Evolutionary conservation across 768 basidiomycete genomes (phyloP), one percentile per base, ranked within the genome.

Genomic region (Russula abietina): DNA sequence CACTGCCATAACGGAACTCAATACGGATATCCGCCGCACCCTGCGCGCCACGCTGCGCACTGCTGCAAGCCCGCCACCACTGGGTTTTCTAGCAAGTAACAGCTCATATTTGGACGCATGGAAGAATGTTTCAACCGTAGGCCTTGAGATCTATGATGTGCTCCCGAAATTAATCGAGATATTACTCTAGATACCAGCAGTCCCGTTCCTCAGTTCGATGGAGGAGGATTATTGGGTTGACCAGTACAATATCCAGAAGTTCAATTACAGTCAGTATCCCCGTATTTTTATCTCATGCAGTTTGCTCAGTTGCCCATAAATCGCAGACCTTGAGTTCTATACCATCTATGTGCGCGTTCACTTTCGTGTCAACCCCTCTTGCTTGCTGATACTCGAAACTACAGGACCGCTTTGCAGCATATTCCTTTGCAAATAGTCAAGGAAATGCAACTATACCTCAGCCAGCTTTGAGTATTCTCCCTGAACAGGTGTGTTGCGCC

Each of bases 191-290:
- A 84, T 88, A 41, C 80, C 83, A 2, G 78, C 81, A 0, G 78
- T 88, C 56, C 81, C 85, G 0, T 89, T 84, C 72, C 79, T 89
- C 48, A 76, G 79, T 0, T 48, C 67, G 0, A 77, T 78, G 11
- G 85, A 90, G 71, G 88, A 90, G 68, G 81, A 86, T 66, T 89
- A 89, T 68, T 82, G 88, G 62, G 80, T 88, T 0, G 77, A 84
- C 55, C 82, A 85, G 64, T 89, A 83, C 65, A 69, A 68, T 38
- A 73, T 75, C 17, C 84, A 84, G 65, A 81, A 83, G 0, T 89
- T 89, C 68, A 74, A 76, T 52, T 71, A 83, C 61, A 87, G 89
- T 89, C 67, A 19, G 87, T 76, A 11, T 32, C 17, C 9, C 30
- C 14, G 9, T 52, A 22, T 33, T 7, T n/a, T 28, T 17, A 0